A percentile compares a stretch with the other conserved stretches of the same genome.
These are phyloP conservation scores for Ocimum tenuiflorum DNA, from an alignment of 257 asterid species.

Conservation along the genomic window DNA sequence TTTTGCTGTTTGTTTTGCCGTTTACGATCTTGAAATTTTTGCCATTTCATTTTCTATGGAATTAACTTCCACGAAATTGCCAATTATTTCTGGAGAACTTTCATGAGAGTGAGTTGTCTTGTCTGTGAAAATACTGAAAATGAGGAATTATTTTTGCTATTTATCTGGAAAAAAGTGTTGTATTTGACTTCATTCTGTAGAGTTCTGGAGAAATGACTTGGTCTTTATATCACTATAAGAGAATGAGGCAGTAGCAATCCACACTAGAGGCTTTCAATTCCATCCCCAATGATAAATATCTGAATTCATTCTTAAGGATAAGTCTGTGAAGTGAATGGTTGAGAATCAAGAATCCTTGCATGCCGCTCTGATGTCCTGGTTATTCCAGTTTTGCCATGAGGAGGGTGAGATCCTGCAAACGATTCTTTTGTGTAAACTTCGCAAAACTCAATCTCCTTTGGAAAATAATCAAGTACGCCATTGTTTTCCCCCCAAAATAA, in stretches of 20 bases:
- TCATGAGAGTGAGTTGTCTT: neutral
- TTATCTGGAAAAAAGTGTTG: neutral
- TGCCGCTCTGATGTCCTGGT: constrained; percentile 12
- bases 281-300: neutral
- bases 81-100: constrained; percentile 10
- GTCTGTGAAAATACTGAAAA: constrained; percentile 10
- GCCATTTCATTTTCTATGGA: neutral
- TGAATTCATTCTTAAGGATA: constrained; percentile 3
- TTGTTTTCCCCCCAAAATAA: neutral
- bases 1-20: constrained; percentile 15
- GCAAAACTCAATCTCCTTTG: neutral
- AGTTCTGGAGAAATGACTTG: constrained; percentile 7
- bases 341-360: constrained; percentile 33
- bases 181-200: neutral
- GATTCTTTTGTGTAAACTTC: neutral
- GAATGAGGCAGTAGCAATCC: constrained; percentile 9
- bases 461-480: neutral
- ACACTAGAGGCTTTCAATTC: constrained; percentile 8
- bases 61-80: neutral
- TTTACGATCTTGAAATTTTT: constrained; percentile 10
- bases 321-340: constrained; percentile 9
- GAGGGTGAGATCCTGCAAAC: neutral
- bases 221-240: constrained; percentile 2
- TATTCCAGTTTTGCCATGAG: constrained; percentile 8
- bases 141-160: neutral